These are phyloP conservation scores for Rhodotorula glutinis DNA, from an alignment of 1,284 basidiomycete species.

Conservation along the genomic window DNA sequence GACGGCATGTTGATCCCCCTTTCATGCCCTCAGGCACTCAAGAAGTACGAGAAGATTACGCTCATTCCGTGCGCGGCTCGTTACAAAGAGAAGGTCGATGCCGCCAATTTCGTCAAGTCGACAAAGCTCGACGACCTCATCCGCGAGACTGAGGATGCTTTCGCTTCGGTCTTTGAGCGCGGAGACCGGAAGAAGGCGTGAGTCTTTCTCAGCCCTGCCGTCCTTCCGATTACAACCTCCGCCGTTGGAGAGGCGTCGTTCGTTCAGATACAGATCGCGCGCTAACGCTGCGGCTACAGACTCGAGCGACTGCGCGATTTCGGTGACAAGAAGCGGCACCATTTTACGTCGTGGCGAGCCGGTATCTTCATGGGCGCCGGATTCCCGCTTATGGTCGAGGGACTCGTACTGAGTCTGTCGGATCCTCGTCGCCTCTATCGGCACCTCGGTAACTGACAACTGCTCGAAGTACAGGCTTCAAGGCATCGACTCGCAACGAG, in stretches of 20 bases:
- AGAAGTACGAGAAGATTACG: slow-evolving; percentile 70
- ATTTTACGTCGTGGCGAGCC: slow-evolving; percentile 34
- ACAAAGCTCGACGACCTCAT: slow-evolving; percentile 37
- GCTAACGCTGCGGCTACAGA: no score
- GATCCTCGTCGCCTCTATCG: no score
- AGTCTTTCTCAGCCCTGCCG: slow-evolving; percentile 51
- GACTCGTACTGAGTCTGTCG: slow-evolving; percentile 58
- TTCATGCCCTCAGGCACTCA: slow-evolving; percentile 52
- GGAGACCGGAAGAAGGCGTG: slow-evolving; percentile 78
- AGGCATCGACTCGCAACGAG: slow-evolving; percentile 56
- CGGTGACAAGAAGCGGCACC: slow-evolving; percentile 29
- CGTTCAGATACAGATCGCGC: no score
- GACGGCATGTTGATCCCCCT: no score
- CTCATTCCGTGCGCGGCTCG: slow-evolving; percentile 60
- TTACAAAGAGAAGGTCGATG: slow-evolving; percentile 65
- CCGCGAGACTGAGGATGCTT: slow-evolving; percentile 37
- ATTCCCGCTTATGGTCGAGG: slow-evolving; percentile 68
- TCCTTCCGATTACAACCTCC: slow-evolving; percentile 56
- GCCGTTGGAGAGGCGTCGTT: no score
- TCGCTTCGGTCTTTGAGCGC: slow-evolving; percentile 50
- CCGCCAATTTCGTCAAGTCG: slow-evolving; percentile 50
- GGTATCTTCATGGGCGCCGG: slow-evolving; percentile 75
- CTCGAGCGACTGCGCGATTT: slow-evolving; percentile 36
- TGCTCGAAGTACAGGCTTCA: slow-evolving; percentile 52
- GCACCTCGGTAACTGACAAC: no score